Evolutionary conservation across 306 rosid genomes (phyloP).

Genomic region (Dryas drummondii): DNA sequence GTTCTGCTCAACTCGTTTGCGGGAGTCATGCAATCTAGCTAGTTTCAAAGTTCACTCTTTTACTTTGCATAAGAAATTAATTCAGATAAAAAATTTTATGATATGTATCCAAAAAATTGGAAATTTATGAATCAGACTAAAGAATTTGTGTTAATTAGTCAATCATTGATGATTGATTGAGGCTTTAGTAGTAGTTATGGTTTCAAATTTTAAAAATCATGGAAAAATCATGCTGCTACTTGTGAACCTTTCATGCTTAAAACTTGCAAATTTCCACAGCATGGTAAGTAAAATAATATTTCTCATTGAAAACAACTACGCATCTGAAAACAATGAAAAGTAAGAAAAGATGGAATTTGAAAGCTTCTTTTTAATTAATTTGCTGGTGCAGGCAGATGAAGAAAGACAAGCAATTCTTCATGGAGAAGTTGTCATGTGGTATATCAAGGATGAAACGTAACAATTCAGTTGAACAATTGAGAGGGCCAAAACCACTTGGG

Average conservation of each 20-base stretch:
- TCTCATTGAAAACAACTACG: background rate
- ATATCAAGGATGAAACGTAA: conserved; percentile 48
- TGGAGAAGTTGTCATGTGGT: conserved; percentile 45
- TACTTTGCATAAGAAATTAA: background rate
- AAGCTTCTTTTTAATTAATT: conserved; percentile 1
- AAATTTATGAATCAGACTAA: background rate
- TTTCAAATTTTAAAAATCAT: background rate
- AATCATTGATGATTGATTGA: background rate
- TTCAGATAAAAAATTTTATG: background rate
- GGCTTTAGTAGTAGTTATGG: background rate
- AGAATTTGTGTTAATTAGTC: background rate
- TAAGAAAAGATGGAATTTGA: background rate
- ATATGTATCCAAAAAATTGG: background rate
- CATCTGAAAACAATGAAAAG: background rate
- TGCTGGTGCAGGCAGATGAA: conserved; percentile 54
- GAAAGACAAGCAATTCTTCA: conserved; percentile 47
- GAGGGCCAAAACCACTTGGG: conserved; percentile 36
- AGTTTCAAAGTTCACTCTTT: background rate
- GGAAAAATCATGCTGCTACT: background rate
- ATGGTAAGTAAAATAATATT: background rate
- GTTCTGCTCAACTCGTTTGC: background rate
- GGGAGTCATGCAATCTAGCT: background rate
- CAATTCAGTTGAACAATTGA: conserved; percentile 38
- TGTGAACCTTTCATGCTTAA: background rate
- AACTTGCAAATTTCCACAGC: background rate